Base-by-base conservation (phyloP, 2,329 filamentous ascomycete genomes). In the Botrytis aclada region DNA sequence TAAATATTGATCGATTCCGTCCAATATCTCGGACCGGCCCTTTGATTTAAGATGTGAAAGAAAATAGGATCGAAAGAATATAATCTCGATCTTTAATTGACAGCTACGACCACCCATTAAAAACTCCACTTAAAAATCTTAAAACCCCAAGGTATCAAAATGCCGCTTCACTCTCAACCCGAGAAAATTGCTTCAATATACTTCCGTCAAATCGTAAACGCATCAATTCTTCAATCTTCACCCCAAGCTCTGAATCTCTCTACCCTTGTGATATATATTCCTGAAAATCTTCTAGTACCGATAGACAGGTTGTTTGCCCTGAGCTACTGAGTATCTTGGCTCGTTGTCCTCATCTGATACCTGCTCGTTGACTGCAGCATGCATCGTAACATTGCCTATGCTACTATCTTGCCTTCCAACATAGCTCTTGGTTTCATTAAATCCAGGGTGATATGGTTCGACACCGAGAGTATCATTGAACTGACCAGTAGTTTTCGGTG, bases 401-500 rank as follows among this genome's bases (percentile, higher is more conserved):
- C 74, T 71, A 70, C 77, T 78, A 56, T 80, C 76, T 39, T 80
- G 77, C 72, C 78, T 77, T 16, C 74, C 77, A 12, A 75, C 65
- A 72, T 78, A 78, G 62, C 78, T 79, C 63, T 75, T 74, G 14
- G 77, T 79, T 51, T 78, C 75, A 56, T 74, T 74, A 43, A 81
- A 81, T 8, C 79, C 80, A 12, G 80, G 80, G 71, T 81, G 80
- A 69, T 81, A 81, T n/a, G 80, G 80, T 69, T 81, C 80, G 54
- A 80, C 74, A 25, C 77, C 79, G 22, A 79, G 60, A 16, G 72
- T 71, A 45, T 80, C 80, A 56, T 80, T 77, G 61, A 80, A 81
- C 61, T 80, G 77, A 12, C 77, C 76, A 29, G 77, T 77, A 0
- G 74, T 63, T 41, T 32, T 74, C 10, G 76, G 56, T 22, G 74